Conservation (phyloP, 257 asterid genomes). For the Cynanchum wilfordii region DNA sequence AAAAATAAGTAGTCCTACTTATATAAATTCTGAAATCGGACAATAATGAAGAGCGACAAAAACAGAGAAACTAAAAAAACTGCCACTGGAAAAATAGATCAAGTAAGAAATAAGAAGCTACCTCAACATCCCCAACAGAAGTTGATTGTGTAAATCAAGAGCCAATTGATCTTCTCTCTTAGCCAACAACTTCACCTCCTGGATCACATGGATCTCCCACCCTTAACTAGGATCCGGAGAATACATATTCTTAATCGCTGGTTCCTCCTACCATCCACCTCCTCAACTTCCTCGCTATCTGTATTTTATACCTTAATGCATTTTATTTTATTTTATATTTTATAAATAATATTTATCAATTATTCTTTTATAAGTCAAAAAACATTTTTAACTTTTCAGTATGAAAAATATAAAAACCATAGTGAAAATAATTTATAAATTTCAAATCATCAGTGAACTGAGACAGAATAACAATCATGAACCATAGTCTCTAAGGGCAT, state of each 20-base stretch:
- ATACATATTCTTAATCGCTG: slow-evolving; percentile 73
- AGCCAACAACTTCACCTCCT: slow-evolving; percentile 76
- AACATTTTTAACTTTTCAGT: too few relatives aligned
- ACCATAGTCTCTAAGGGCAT: background rate
- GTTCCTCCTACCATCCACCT: slow-evolving; percentile 55
- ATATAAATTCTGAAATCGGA: background rate
- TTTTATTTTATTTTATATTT: too few relatives aligned
- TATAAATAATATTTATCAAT: too few relatives aligned
- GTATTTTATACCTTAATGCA: too few relatives aligned
- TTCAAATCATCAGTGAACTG: background rate
- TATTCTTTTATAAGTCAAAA: too few relatives aligned
- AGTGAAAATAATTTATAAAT: background rate
- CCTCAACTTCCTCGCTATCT: slow-evolving; percentile 61
- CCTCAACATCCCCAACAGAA: slow-evolving; percentile 92
- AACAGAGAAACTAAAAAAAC: background rate
- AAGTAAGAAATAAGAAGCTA: slow-evolving; percentile 21
- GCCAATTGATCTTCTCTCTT: slow-evolving; percentile 55
- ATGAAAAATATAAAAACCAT: too few relatives aligned
- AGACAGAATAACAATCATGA: background rate
- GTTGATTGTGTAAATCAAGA: too few relatives aligned
- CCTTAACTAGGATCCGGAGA: slow-evolving; percentile 84
- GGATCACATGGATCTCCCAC: slow-evolving; percentile 91
- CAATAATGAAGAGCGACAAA: background rate
- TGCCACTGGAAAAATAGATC: background rate
- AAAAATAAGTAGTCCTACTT: too few relatives aligned